A percentile compares a stretch with the other conserved stretches of the same genome.
Evolutionary conservation across 73 alveolate genomes (phyloP).

Genomic region (Breviolum minutum): DNA sequence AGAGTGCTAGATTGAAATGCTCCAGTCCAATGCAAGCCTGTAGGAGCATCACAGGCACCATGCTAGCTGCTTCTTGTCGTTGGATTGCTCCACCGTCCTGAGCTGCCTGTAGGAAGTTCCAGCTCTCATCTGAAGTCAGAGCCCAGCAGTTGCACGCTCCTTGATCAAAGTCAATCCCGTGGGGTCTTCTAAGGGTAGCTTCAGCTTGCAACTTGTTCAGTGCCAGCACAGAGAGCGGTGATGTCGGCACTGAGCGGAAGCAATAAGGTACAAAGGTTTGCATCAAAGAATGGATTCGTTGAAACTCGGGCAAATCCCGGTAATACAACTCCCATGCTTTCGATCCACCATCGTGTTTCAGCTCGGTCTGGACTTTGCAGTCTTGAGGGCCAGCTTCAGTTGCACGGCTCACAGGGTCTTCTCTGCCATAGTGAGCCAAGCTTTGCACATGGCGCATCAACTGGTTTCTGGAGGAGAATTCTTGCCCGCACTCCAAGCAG

Average conservation of each 20-base stretch:
- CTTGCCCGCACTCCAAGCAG: slow-evolving; percentile 58
- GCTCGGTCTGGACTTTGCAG: not conserved
- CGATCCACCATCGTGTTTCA: not conserved
- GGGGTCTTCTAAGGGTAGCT: not conserved
- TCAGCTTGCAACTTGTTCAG: not conserved
- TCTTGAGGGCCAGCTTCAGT: not conserved
- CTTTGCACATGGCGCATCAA: slow-evolving; percentile 87
- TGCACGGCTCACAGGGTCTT: not conserved
- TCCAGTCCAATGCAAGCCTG: not conserved
- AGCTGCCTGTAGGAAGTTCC: slow-evolving; percentile 24
- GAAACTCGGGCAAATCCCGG: slow-evolving; percentile 33
- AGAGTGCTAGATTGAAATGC: too few relatives aligned
- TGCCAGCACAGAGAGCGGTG: slow-evolving; percentile 26
- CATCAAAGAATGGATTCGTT: slow-evolving; percentile 5
- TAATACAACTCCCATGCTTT: slow-evolving; percentile 70
- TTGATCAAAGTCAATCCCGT: not conserved
- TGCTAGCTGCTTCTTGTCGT: slow-evolving; percentile 79
- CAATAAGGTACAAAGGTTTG: slow-evolving; percentile 24
- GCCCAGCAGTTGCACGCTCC: slow-evolving; percentile 20
- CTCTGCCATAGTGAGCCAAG: slow-evolving; percentile 29
- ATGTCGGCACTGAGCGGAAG: slow-evolving; percentile 15
- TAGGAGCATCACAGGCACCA: slow-evolving; percentile 71
- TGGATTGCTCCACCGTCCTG: slow-evolving; percentile 59
- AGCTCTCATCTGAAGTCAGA: slow-evolving; percentile 9
- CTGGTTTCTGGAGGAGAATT: slow-evolving; percentile 63